These are phyloP conservation scores for Madurella mycetomatis DNA, from an alignment of 2,329 filamentous ascomycete genomes.

Conservation along the genomic window DNA sequence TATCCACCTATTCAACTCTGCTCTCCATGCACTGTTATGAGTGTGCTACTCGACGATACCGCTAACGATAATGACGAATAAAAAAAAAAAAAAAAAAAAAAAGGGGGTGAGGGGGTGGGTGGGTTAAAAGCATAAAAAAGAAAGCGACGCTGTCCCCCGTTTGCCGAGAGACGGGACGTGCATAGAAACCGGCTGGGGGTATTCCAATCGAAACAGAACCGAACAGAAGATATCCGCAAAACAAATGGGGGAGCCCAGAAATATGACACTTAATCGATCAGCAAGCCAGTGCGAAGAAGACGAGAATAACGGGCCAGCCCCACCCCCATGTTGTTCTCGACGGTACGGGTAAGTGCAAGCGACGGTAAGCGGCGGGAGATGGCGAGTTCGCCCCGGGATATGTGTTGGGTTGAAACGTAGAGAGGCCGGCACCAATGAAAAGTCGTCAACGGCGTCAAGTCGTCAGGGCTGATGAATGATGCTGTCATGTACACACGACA, in stretches of 20 bases:
- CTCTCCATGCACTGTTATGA: no score
- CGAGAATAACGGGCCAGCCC: no score
- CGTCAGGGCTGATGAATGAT: slow-evolving; percentile 16
- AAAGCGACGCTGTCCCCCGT: neutral
- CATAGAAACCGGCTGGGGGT: slow-evolving; percentile 11
- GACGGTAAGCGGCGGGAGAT: no score
- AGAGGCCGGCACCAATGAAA: slow-evolving; percentile 15
- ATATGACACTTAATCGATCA: neutral
- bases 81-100: slow-evolving; percentile 17
- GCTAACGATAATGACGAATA: slow-evolving; percentile 5
- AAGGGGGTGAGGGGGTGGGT: no score
- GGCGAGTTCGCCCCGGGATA: no score
- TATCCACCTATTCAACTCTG: no score
- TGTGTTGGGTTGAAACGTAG: neutral
- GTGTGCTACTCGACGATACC: no score
- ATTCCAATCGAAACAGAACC: slow-evolving; percentile 18
- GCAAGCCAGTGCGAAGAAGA: no score
- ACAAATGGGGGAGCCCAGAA: neutral
- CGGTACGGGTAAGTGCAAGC: no score
- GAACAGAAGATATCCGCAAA: neutral
- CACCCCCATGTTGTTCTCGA: no score
- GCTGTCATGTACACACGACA: slow-evolving; percentile 13
- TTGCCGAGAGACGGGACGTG: neutral
- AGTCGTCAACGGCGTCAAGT: slow-evolving; percentile 26
- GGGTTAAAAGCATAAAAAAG: slow-evolving; percentile 8